Evolutionary conservation across 78 protist genomes (phyloP).

Genomic region (Dictyostelium purpureum): DNA sequence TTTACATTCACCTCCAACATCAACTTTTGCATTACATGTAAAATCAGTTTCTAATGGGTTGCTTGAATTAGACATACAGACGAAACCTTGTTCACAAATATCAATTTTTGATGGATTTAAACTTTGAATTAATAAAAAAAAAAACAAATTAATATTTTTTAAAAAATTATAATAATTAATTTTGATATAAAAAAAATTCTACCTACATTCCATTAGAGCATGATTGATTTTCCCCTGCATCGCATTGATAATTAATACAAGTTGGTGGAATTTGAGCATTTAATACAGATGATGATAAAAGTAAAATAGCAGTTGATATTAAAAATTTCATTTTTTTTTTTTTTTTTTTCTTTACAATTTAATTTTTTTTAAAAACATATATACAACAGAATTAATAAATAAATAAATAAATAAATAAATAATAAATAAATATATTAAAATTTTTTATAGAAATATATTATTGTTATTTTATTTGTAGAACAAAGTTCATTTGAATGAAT

Average conservation of each 20-base stretch:
- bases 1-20: not conserved
- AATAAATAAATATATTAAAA: too few relatives aligned
- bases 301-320: slow-evolving; percentile 6
- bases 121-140: not conserved
- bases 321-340: not conserved
- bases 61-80: not conserved
- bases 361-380: too few relatives aligned
- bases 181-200: not conserved
- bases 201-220: not conserved
- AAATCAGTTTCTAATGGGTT: not conserved
- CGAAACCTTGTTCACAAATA: not conserved
- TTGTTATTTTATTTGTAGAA: too few relatives aligned
- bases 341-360: too few relatives aligned
- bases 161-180: not conserved
- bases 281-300: slow-evolving; percentile 1
- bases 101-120: not conserved
- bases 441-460: too few relatives aligned
- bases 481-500: too few relatives aligned
- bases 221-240: not conserved
- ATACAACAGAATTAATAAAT: too few relatives aligned
- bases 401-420: too few relatives aligned
- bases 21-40: not conserved
- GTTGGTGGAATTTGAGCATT: not conserved
- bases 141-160: not conserved
- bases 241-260: slow-evolving; percentile 8